These are phyloP conservation scores for Bacterosira constricta DNA, from an alignment of 108 stramenopile species.

Conservation along the genomic window DNA sequence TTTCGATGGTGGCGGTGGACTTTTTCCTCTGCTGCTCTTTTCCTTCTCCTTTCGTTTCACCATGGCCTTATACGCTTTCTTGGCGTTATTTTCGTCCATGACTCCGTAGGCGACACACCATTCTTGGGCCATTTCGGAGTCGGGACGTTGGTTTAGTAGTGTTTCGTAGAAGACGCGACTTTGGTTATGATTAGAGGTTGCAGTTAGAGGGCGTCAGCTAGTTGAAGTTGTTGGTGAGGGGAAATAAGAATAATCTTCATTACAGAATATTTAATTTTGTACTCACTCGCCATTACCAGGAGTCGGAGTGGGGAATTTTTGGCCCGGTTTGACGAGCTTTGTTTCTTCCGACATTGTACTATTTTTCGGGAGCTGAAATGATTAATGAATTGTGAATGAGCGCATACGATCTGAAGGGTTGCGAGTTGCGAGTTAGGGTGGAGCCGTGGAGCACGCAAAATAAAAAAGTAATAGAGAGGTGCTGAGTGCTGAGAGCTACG, in stretches of 20 bases:
- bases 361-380: neutral
- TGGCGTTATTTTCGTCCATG: conserved; percentile 67
- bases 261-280: neutral
- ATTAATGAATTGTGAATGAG: no score
- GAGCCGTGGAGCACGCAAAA: no score
- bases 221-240: neutral
- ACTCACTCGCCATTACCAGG: conserved; percentile 77
- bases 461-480: no score
- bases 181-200: neutral
- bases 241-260: neutral
- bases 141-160: conserved; percentile 71
- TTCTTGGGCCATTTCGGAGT: conserved; percentile 87
- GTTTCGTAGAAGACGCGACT: conserved; percentile 84
- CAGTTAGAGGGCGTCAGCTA: neutral
- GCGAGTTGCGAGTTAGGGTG: no score
- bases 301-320: conserved; percentile 86
- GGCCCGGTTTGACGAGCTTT: conserved; percentile 69
- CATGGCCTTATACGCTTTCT: conserved; percentile 53
- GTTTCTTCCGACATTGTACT: conserved; percentile 10
- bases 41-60: conserved; percentile 63
- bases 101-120: conserved; percentile 90
- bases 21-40: conserved; percentile 44
- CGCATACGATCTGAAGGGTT: no score
- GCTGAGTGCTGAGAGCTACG: no score
- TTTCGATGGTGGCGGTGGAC: conserved; percentile 4